Evolutionary conservation across 257 asterid genomes (phyloP), one percentile per base, ranked within the genome.

Genomic region (Scutellaria baicalensis): DNA sequence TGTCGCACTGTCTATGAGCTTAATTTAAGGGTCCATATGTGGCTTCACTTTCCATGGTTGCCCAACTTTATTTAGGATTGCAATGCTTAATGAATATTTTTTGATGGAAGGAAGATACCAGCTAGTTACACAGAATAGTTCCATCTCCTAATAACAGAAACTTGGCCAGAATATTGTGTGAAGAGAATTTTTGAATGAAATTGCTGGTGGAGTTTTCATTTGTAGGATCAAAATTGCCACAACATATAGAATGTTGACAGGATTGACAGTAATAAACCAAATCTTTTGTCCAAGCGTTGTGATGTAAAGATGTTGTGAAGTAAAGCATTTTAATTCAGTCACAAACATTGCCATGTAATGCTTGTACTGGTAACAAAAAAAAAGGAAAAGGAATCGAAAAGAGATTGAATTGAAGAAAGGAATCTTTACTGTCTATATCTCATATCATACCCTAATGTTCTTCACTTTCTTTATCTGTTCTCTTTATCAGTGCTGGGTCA

Each of bases 161-260:
- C 7, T 40, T 35, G 20, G 50, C 48, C 50, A 35, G 35, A 55
- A 58, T 60, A 38, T 60, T 60, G 9, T 42, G 68, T 62, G 40
- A 45, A 42, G 48, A 40, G 68, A 16, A 47, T 59, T 74, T 68
- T 74, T 42, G 52, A 47, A 63, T 56, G 63, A 17, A 66, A 36
- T n/a, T 63, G 33, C n/a, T 40, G 64, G 66, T 31, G 43, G 56
- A 42, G 64, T 21, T 14, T 38, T 8, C 49, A 18, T 12, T 16
- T 27, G 62, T 66, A 12, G 35, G 23, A 36, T 35, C 39, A 44
- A 58, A 27, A 33, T 12, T 69, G 48, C 42, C 56, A 39, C 20
- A 27, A 6, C 55, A 49, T 5, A 27, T 27, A 49, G 23, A 64
- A 64, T 45, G 45, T 58, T 33, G 3, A 33, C 27, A 58, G 0